Evolutionary conservation across 2,329 filamentous ascomycete genomes (phyloP).

Genomic region (Arthroderma sp.): DNA sequence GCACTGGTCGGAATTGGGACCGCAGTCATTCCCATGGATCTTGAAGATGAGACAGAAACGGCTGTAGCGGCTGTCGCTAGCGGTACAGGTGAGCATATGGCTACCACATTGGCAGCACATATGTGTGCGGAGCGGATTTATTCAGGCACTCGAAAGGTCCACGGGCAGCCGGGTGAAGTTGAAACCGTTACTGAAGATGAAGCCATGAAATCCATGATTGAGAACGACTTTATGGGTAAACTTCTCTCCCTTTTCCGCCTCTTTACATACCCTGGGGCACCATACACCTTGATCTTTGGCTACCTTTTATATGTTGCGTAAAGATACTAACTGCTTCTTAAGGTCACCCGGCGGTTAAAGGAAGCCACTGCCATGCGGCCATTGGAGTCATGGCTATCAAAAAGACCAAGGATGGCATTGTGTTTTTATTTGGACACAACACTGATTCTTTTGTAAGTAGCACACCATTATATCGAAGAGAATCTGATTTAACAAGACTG

Average conservation of each 20-base stretch:
- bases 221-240: conserved; percentile 75
- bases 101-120: conserved; percentile 80
- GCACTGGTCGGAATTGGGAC: conserved; percentile 86
- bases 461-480: neutral
- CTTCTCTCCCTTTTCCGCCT: neutral
- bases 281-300: neutral
- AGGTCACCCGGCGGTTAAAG: conserved; percentile 66
- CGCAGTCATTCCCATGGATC: conserved; percentile 66
- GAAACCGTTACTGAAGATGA: conserved; percentile 63
- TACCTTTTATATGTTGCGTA: neutral
- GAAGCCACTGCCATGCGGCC: conserved; percentile 69
- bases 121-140: conserved; percentile 79
- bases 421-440: conserved; percentile 90
- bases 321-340: neutral
- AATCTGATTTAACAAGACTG: conserved; percentile 4
- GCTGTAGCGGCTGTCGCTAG: conserved; percentile 78
- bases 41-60: conserved; percentile 53
- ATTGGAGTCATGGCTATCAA: conserved; percentile 89
- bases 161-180: conserved; percentile 42
- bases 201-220: conserved; percentile 62
- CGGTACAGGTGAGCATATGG: conserved; percentile 96
- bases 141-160: conserved; percentile 48
- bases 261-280: conserved; percentile 4
- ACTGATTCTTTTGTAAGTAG: conserved; percentile 60
- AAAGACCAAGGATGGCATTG: conserved; percentile 60